phyloP scores from a whole-genome alignment of 495 filamentous ascomycete genomes.

The Penicillium macrosclerotiorum region DNA sequence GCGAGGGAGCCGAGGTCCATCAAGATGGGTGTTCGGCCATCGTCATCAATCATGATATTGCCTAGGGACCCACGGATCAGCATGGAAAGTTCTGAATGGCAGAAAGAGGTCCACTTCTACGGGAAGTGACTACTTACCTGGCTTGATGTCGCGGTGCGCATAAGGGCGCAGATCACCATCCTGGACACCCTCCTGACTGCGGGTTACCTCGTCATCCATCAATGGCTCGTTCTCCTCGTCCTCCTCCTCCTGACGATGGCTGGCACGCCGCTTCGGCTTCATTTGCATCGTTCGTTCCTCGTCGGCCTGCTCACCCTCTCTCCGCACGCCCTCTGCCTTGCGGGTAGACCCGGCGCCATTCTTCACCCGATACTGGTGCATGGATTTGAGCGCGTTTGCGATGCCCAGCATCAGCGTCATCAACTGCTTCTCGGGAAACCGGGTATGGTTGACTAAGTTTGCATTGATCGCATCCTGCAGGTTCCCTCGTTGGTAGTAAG shows the following conservation, averaged over 20 bases:
- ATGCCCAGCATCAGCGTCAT: slow-evolving; percentile 92
- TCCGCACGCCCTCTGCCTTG: slow-evolving; percentile 60
- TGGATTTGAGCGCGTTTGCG: slow-evolving; percentile 78
- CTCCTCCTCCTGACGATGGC: slow-evolving; percentile 50
- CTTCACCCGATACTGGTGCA: slow-evolving; percentile 82
- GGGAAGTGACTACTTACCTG: slow-evolving; percentile 53
- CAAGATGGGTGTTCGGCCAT: slow-evolving; percentile 83
- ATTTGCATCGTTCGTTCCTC: slow-evolving; percentile 55
- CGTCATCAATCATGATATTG: slow-evolving; percentile 95
- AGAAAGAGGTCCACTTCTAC: background rate
- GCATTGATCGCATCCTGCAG: slow-evolving; percentile 98
- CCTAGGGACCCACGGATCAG: slow-evolving; percentile 47
- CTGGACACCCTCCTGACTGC: slow-evolving; percentile 65
- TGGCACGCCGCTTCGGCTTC: slow-evolving; percentile 49
- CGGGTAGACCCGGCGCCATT: slow-evolving; percentile 51
- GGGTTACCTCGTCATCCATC: slow-evolving; percentile 79
- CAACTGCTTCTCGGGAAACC: slow-evolving; percentile 82
- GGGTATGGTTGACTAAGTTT: slow-evolving; percentile 94
- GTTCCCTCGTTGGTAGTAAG: slow-evolving; percentile 92
- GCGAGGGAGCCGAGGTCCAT: slow-evolving; percentile 97
- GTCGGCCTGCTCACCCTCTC: slow-evolving; percentile 60
- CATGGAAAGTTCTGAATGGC: background rate
- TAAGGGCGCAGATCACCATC: slow-evolving; percentile 76
- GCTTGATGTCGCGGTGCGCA: slow-evolving; percentile 96
- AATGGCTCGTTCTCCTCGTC: slow-evolving; percentile 76